Evolutionary conservation across 1,284 basidiomycete genomes (phyloP), one percentile per base, ranked within the genome.

Genomic region (Tilletia horrida): DNA sequence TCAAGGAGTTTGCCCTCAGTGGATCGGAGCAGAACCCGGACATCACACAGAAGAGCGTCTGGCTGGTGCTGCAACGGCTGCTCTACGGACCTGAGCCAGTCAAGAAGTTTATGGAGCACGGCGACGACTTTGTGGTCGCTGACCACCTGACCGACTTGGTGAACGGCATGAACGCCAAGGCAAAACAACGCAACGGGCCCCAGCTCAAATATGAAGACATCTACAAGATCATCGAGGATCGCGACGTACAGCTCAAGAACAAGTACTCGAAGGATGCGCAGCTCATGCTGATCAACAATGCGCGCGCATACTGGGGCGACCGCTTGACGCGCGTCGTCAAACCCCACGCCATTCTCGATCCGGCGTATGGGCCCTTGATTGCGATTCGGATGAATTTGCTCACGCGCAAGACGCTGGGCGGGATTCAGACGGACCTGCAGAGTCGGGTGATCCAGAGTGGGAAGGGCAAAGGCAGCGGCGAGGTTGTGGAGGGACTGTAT

Each of bases 1-100:
- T 29, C n/a, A 70, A 70, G 52, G 69, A 70, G 43, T 65, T 70
- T 42, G 66, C 69, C 16, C 52, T 70, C 13, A 64, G 62, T 9
- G 69, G 69, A 31, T 67, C 65, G 21, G 69, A 70, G 62, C 69
- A 70, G 50, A 70, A 70, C 62, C 66, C 66, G 2, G 69, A 70
- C 65, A 31, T 70, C 40, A 67, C 69, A 16, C 23, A 57, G 16
- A 70, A 70, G 66, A 35, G 27, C 16, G 4, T 67, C 50, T 48
- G 44, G 27, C 35, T 45, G 21, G 14, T 65, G 13, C 8, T 70
- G 2, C 42, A 47, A 18, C 40, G 67, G 14, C 44, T 66, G 13
- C 23, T 67, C 35, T 64, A 45, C 47, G 69, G 69, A n/a, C n/a
- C 69, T 21, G 63, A 65, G 23, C 66, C 63, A 1, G 66, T 70